Conservation (phyloP, 2,329 filamentous ascomycete genomes). For the Xylaria sp. region DNA sequence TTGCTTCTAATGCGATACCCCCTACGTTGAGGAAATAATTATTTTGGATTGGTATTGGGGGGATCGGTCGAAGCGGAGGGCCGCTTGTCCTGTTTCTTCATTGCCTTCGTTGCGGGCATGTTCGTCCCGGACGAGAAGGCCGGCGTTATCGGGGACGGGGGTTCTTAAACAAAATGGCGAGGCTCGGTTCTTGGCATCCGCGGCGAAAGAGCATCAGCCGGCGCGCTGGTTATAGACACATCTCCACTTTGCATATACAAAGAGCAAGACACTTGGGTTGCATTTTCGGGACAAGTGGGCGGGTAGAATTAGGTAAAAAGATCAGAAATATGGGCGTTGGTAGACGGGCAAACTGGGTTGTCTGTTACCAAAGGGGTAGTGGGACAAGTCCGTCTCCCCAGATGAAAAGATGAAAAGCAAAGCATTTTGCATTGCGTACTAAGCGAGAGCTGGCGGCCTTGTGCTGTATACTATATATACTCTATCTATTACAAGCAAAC, state of each 20-base stretch:
- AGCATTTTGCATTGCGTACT: background rate
- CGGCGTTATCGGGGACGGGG: constrained; percentile 34
- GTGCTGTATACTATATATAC: constrained; percentile 19
- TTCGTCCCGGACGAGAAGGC: constrained; percentile 19
- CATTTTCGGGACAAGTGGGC: constrained; percentile 27
- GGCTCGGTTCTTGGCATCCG: constrained; percentile 29
- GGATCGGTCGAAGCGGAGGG: constrained; percentile 36
- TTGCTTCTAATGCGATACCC: constrained; percentile 43
- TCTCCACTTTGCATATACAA: constrained; percentile 55
- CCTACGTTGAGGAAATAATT: constrained; percentile 37
- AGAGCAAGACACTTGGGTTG: constrained; percentile 21
- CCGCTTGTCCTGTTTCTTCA: constrained; percentile 12
- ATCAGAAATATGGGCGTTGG: constrained; percentile 13
- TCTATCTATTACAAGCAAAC: background rate
- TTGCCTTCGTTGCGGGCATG: constrained; percentile 6
- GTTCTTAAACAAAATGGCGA: constrained; percentile 24
- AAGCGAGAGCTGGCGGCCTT: background rate
- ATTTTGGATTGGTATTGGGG: constrained; percentile 32
- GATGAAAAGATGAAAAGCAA: background rate
- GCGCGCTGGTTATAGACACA: constrained; percentile 50
- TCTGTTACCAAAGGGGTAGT: constrained; percentile 10
- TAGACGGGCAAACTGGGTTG: constrained; percentile 8
- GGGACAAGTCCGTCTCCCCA: background rate
- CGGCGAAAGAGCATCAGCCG: constrained; percentile 34
- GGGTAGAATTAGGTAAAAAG: constrained; percentile 13